Percentiles rank a stretch among this genome's conserved stretches.
Evolutionary conservation across 768 basidiomycete species (phyloP).

Genomic region (Tulasnella sp.): DNA sequence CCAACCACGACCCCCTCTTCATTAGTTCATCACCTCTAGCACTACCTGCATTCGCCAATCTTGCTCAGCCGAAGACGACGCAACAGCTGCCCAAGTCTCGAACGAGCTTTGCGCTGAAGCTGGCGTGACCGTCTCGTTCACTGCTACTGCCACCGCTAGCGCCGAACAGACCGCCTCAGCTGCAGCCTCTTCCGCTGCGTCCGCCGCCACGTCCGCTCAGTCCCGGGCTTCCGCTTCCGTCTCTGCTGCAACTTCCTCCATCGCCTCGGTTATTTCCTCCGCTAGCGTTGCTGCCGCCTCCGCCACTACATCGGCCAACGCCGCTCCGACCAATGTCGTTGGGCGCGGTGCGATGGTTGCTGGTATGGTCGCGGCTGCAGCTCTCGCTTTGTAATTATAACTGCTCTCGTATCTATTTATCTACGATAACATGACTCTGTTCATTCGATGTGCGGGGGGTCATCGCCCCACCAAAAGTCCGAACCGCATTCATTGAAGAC

Average conservation of each 20-base stretch:
- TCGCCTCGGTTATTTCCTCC: background rate
- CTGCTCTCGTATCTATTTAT: background rate
- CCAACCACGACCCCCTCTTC: too few species aligned
- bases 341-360: conserved; percentile 6
- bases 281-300: background rate
- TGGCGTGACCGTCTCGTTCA: conserved; percentile 11
- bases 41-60: conserved; percentile 15
- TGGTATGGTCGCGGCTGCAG: background rate
- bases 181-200: conserved; percentile 17
- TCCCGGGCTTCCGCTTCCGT: background rate
- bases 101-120: conserved; percentile 18
- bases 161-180: background rate
- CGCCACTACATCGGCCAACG: background rate
- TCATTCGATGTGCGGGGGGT: too few species aligned
- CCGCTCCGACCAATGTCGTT: background rate
- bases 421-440: background rate
- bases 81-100: conserved; percentile 2
- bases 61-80: conserved; percentile 21
- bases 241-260: background rate
- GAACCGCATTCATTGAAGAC: too few species aligned
- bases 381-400: conserved; percentile 7
- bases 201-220: conserved; percentile 23
- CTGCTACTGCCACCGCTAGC: background rate
- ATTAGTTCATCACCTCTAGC: conserved; percentile 23
- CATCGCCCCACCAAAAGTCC: too few species aligned